Evolutionary conservation across 2,329 filamentous ascomycete genomes (phyloP), one percentile per base, ranked within the genome.

Genomic region (Botrytis porri): DNA sequence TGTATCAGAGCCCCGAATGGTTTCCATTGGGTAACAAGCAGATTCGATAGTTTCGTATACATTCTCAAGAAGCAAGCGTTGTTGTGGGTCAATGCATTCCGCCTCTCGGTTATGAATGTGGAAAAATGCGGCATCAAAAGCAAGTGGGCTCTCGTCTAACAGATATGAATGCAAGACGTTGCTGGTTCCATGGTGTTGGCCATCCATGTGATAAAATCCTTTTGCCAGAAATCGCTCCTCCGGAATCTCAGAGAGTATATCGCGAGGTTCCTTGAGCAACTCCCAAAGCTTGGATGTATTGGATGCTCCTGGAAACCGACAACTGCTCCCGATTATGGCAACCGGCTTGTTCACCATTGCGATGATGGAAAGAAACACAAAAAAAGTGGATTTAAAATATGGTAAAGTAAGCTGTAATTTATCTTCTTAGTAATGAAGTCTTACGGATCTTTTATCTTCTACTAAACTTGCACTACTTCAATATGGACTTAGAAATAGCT

Each of bases 161-260:
- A 39, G 37, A 39, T 39, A 39, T 39, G 37, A 39, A 39, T 39
- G 37, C 9, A 39, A 39, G 9, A 39, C 4, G 37, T 39, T 39
- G 37, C 37, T 39, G 9, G 37, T 39, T 39, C 37, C 37, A 6
- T 70, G 73, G 4, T 73, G 79, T 0, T 79, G 75, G 70, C 83
- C 80, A 32, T 73, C 73, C 10, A 81, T 77, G 1, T 75, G 75
- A 48, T 83, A 77, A 70, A 83, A 83, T n/a, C 65, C 45, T 10
- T 73, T 9, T 37, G 85, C 82, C 54, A 87, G 87, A 74, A 88
- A 83, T 10, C 86, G 60, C 66, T 39, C 59, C 54, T 63, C 76
- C 39, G 78, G 77, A 48, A 73, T 73, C 4, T 72, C 83, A 10
- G 57, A 63, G 74, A 78, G 79, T 22, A 72, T 76, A 71, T 70